phyloP scores from a whole-genome alignment of 2,329 filamentous ascomycete species.

The Dendryphion nanum region DNA sequence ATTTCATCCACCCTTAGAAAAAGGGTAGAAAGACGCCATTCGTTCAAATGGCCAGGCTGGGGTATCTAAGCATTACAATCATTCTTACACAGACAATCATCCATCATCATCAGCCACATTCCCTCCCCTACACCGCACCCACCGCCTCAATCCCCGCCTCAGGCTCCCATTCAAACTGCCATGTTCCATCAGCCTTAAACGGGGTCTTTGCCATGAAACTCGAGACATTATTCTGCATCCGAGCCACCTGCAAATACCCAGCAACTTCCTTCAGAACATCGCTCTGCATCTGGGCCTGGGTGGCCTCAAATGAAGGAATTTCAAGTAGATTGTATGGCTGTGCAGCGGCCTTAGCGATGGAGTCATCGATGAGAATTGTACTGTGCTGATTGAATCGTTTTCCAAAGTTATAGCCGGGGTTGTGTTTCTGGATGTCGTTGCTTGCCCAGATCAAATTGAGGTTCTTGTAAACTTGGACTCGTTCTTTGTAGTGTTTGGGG shows the following conservation, averaged over 20 bases:
- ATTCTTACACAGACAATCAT: too few relatives aligned
- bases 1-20: too few relatives aligned
- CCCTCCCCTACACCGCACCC: too few relatives aligned
- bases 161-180: slow-evolving; percentile 33
- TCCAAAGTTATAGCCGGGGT: slow-evolving; percentile 38
- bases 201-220: slow-evolving; percentile 52
- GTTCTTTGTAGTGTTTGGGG: slow-evolving; percentile 60
- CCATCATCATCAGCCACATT: too few relatives aligned
- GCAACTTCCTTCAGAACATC: slow-evolving; percentile 52
- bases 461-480: slow-evolving; percentile 88
- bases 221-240: slow-evolving; percentile 60
- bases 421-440: slow-evolving; percentile 42
- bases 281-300: slow-evolving; percentile 37
- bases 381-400: slow-evolving; percentile 74
- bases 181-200: slow-evolving; percentile 26
- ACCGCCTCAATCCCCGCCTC: too few relatives aligned
- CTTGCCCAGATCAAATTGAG: slow-evolving; percentile 69
- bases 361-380: slow-evolving; percentile 89
- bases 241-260: slow-evolving; percentile 52
- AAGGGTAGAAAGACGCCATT: too few relatives aligned
- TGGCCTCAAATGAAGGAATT: slow-evolving; percentile 72
- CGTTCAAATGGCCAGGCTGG: too few relatives aligned
- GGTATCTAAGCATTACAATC: too few relatives aligned
- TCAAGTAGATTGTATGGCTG: slow-evolving; percentile 82
- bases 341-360: slow-evolving; percentile 70